Conservation (phyloP, 2,329 filamentous ascomycete species). For the Trichoderma sp. region DNA sequence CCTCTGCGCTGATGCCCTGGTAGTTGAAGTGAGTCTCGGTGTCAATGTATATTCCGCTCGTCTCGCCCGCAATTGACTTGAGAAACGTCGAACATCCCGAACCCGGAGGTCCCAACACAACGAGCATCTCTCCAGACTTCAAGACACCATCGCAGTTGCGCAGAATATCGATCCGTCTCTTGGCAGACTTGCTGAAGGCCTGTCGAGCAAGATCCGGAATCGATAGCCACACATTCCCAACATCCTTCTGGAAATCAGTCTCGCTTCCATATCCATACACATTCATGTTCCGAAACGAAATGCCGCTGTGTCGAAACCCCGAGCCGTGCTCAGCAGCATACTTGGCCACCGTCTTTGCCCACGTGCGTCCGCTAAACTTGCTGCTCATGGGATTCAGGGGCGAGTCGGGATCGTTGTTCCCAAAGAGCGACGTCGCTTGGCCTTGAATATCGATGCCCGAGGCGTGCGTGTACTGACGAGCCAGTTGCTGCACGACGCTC, state of each 20-base stretch:
- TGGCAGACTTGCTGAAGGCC: background rate
- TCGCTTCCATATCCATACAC: slow-evolving; percentile 45
- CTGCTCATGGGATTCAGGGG: slow-evolving; percentile 42
- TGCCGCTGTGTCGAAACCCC: slow-evolving; percentile 35
- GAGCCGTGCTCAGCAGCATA: slow-evolving; percentile 26
- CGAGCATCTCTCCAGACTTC: slow-evolving; percentile 63
- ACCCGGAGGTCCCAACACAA: slow-evolving; percentile 63
- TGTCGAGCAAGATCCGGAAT: slow-evolving; percentile 9
- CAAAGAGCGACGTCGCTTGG: background rate
- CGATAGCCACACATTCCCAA: slow-evolving; percentile 39
- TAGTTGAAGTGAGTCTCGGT: slow-evolving; percentile 34
- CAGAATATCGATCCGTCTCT: slow-evolving; percentile 45
- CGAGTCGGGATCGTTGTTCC: slow-evolving; percentile 11
- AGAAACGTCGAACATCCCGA: slow-evolving; percentile 61
- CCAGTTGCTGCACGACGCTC: slow-evolving; percentile 6
- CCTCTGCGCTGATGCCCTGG: slow-evolving; percentile 65
- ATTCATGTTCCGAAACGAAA: slow-evolving; percentile 46
- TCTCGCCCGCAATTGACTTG: slow-evolving; percentile 62
- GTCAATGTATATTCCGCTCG: slow-evolving; percentile 50
- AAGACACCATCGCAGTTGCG: slow-evolving; percentile 62
- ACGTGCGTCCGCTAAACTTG: slow-evolving; percentile 44
- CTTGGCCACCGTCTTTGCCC: slow-evolving; percentile 42
- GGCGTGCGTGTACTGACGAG: slow-evolving; percentile 2
- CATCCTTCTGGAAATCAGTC: slow-evolving; percentile 46
- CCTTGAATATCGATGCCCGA: slow-evolving; percentile 13